Conservation (phyloP, 768 basidiomycete genomes). For the Cystofilobasidium ferigula region DNA sequence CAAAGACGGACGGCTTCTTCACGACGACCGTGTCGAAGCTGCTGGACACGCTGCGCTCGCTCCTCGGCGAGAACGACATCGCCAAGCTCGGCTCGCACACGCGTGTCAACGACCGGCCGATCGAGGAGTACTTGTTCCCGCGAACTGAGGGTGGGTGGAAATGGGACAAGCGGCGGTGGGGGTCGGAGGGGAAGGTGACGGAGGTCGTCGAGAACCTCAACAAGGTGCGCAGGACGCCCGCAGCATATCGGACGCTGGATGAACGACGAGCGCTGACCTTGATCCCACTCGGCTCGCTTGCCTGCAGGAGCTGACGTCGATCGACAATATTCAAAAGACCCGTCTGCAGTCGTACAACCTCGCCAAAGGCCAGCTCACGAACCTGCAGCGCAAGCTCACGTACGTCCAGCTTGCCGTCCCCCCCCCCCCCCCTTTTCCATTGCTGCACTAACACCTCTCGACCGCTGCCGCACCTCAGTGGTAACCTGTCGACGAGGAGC, state of each 20-base stretch:
- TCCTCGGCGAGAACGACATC: conserved; percentile 76
- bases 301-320: conserved; percentile 76
- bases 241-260: too few species aligned
- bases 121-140: conserved; percentile 66
- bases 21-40: conserved; percentile 79
- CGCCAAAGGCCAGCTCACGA: conserved; percentile 79
- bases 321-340: conserved; percentile 85
- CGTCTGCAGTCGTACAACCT: conserved; percentile 86
- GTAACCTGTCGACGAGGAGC: conserved; percentile 85
- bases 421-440: neutral
- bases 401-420: too few species aligned
- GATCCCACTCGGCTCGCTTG: neutral
- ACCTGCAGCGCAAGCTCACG: conserved; percentile 92
- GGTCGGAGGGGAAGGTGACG: conserved; percentile 62
- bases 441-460: neutral
- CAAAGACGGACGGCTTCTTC: conserved; percentile 81
- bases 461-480: conserved; percentile 44
- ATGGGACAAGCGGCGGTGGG: conserved; percentile 91
- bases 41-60: conserved; percentile 82
- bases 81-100: conserved; percentile 32
- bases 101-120: conserved; percentile 59
- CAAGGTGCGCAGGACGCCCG: too few species aligned
- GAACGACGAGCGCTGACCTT: too few species aligned
- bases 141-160: conserved; percentile 50
- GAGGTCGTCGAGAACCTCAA: conserved; percentile 76